These are phyloP conservation scores for Fraxinus floribunda DNA, from an alignment of 305 asterid species.

Conservation along the genomic window DNA sequence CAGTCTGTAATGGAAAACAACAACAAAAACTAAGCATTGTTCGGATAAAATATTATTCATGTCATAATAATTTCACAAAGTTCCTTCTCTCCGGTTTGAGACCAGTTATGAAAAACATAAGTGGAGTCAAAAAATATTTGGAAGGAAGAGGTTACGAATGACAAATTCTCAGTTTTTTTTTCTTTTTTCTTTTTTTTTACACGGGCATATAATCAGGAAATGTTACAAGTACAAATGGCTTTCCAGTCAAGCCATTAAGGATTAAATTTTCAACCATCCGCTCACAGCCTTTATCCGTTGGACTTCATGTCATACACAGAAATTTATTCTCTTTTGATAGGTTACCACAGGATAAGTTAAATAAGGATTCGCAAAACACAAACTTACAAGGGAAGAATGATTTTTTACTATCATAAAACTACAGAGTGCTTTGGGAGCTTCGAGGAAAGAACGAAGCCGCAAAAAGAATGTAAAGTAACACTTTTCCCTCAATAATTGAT, in stretches of 20 bases:
- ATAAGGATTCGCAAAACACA: not conserved
- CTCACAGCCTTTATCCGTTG: not conserved
- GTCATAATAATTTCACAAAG: not conserved
- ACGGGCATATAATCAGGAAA: too few relatives aligned
- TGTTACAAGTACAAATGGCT: not conserved
- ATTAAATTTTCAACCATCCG: not conserved
- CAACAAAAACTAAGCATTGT: not conserved
- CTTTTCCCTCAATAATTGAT: not conserved
- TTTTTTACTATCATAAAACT: not conserved
- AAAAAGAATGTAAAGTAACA: not conserved
- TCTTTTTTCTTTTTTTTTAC: too few relatives aligned
- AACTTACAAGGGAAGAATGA: not conserved
- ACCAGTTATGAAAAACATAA: not conserved
- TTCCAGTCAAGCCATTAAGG: not conserved
- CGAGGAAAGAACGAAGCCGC: not conserved
- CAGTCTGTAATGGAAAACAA: constrained; percentile 41
- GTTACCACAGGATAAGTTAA: not conserved
- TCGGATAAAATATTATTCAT: not conserved
- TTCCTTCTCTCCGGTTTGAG: not conserved
- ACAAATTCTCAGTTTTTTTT: not conserved
- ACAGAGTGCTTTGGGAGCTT: not conserved
- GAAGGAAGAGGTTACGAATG: not conserved
- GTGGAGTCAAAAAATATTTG: not conserved
- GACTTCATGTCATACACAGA: not conserved
- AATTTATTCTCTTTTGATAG: not conserved